Base-by-base conservation (phyloP, 306 rosid genomes). In the Quercus berberidifolia region DNA sequence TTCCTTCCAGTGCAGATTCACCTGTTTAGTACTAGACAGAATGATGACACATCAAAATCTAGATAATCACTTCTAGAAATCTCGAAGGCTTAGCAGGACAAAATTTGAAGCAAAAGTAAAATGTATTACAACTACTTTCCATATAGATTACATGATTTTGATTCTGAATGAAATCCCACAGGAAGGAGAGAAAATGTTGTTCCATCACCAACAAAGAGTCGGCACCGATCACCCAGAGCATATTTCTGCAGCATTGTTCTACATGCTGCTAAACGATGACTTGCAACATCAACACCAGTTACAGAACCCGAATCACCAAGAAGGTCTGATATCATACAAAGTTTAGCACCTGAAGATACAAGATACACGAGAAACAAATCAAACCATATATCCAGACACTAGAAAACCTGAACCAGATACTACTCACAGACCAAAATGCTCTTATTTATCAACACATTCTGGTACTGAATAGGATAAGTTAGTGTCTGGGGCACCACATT, bases 191-290 rank as follows among this genome's bases (percentile, higher is more conserved):
- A 87, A 82, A 95, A 93, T 26, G 81, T 52, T 59, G 96, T 80
- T 79, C 99, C 99, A 77, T 91, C 94, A 55, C 93, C 93, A 87
- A 93, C 98, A 82, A 93, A 93, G 55, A 95, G 98, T 76, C 94
- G 86, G 81, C 99, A 91, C 18, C 52, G 87, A 78, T 82, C 86
- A 30, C 98, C 98, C 82, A 88, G 78, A 28, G 75, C 71, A 77
- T 95, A 95, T 82, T 93, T 95, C 84, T 90, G 97, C 72, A 95
- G 81, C 94, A 93, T 83, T 20, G 98, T 91, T 82, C 96, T 93
- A 77, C 97, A 93, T 3, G 96, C 96, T 0, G 93, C 96, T 71
- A 95, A 81, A 21, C 99, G 96, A 72, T 95, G 99, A 67, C 91
- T 87, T 77, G 98, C 93, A 81, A 90, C 94, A 86, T 91, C 96